Base-by-base conservation (phyloP, 2,329 filamentous ascomycete species). In the Tolypocladium album region DNA sequence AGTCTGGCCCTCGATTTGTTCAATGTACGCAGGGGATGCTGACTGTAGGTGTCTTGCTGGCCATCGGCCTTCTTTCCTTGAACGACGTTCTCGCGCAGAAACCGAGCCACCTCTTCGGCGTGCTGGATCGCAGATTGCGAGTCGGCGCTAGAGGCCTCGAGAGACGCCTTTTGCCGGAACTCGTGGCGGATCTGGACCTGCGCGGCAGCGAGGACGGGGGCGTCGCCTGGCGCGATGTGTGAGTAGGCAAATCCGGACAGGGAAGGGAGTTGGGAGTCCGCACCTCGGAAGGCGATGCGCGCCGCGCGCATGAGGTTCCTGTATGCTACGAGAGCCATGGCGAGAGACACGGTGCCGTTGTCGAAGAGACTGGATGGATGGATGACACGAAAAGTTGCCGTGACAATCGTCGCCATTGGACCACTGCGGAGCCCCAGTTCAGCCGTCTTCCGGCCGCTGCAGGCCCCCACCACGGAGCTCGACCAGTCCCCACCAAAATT, bases 1-100 rank as follows among this genome's bases (percentile, higher is more conserved):
- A n/a, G n/a, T n/a, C n/a, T n/a, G n/a, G n/a, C n/a, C n/a, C n/a
- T n/a, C n/a, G n/a, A n/a, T n/a, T n/a, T n/a, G n/a, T n/a, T n/a
- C n/a, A n/a, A n/a, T n/a, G n/a, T n/a, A n/a, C n/a, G n/a, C n/a
- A n/a, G n/a, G n/a, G n/a, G n/a, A 53, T 52, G 36, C 86, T 61
- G 76, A 90, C 88, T 83, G 67, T 86, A 90, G 52, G 72, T 79
- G 60, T 83, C 74, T 1, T 77, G 62, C 24, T 68, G 63, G 8
- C 66, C 68, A 71, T 60, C 79, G 78, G 60, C 74, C 69, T 61
- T 77, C 75, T 65, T 82, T 77, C 93, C 94, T 72, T 99, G 94
- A 4, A 99, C 92, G 3, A 99, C 79, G 68, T 97, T 97, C 70
- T 90, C 80, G 65, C 85, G 79, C 62, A 99, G 71, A 60, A 97